Conservation (phyloP, 1,139 yeast genomes). For the Barnettozyma hawaiiensis region DNA sequence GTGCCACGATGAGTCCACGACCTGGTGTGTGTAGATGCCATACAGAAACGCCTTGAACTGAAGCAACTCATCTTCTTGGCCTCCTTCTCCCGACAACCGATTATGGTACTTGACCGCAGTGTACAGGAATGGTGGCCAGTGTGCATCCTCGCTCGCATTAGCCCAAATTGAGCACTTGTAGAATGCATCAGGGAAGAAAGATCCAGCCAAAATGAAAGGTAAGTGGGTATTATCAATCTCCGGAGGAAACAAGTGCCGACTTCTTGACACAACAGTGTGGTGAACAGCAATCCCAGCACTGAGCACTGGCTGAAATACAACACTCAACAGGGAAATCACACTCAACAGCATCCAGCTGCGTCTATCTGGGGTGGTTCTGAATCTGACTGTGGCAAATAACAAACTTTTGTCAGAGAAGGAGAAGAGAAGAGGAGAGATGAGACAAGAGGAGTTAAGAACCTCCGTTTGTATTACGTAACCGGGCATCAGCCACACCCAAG, state of each 20-base stretch:
- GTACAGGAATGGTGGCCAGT: slow-evolving; percentile 58
- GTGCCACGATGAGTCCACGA: slow-evolving; percentile 60
- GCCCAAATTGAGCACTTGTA: slow-evolving; percentile 43
- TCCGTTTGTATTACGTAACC: too few relatives aligned
- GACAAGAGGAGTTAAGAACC: too few relatives aligned
- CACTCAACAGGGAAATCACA: background rate
- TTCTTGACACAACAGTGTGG: slow-evolving; percentile 36
- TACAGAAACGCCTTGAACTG: slow-evolving; percentile 44
- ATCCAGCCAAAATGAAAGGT: slow-evolving; percentile 40
- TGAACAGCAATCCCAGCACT: slow-evolving; percentile 31
- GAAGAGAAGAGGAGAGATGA: too few relatives aligned
- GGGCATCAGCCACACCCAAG: too few relatives aligned
- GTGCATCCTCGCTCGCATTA: slow-evolving; percentile 51
- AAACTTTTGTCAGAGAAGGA: too few relatives aligned
- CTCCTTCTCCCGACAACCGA: slow-evolving; percentile 23
- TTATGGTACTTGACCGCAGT: slow-evolving; percentile 38
- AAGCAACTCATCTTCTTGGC: slow-evolving; percentile 17
- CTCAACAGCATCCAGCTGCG: background rate
- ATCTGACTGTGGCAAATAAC: too few relatives aligned
- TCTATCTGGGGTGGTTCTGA: too few relatives aligned
- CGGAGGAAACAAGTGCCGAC: slow-evolving; percentile 14
- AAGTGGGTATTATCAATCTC: slow-evolving; percentile 17
- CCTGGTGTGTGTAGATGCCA: slow-evolving; percentile 53
- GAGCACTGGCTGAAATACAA: background rate
- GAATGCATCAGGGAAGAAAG: slow-evolving; percentile 60